Percentiles rank a stretch among this genome's conserved stretches.
These are phyloP conservation scores for Kockiozyma suomiensis DNA, from an alignment of 805 yeast genomes.

Conservation along the genomic window DNA sequence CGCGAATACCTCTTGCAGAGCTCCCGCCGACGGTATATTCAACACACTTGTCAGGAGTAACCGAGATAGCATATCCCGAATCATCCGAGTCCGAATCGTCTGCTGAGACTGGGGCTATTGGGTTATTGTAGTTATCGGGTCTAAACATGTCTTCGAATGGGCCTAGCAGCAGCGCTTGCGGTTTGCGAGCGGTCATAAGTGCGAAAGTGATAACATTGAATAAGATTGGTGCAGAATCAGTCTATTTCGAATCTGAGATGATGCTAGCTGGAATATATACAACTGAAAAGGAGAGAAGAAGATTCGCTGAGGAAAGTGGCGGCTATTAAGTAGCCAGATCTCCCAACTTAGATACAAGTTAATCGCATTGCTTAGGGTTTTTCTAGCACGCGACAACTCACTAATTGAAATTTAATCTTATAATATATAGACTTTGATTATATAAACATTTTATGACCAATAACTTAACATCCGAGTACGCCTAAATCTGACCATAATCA, in stretches of 20 bases:
- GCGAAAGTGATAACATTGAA: background rate
- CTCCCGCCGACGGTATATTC: background rate
- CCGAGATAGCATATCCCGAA: background rate
- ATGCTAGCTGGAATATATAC: no score
- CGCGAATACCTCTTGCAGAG: conserved; percentile 8
- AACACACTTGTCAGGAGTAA: background rate
- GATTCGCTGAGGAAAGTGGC: no score
- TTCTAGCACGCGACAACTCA: no score
- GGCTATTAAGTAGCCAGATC: no score
- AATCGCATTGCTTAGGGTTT: no score
- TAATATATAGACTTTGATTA: no score
- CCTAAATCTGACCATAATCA: background rate
- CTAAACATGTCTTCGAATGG: conserved; percentile 9
- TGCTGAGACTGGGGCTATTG: no score
- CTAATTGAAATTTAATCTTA: no score
- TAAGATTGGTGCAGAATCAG: background rate
- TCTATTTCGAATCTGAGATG: background rate
- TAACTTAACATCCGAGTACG: background rate
- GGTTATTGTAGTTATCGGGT: background rate
- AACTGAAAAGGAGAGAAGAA: no score
- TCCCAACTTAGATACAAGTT: no score
- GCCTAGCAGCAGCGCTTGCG: conserved; percentile 3
- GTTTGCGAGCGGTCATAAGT: background rate
- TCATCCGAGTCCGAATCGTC: conserved; percentile 13
- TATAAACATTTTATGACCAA: background rate